These are phyloP conservation scores for Vaccinium vitisidaea DNA, from an alignment of 148 eudicot genomes.

Conservation along the genomic window DNA sequence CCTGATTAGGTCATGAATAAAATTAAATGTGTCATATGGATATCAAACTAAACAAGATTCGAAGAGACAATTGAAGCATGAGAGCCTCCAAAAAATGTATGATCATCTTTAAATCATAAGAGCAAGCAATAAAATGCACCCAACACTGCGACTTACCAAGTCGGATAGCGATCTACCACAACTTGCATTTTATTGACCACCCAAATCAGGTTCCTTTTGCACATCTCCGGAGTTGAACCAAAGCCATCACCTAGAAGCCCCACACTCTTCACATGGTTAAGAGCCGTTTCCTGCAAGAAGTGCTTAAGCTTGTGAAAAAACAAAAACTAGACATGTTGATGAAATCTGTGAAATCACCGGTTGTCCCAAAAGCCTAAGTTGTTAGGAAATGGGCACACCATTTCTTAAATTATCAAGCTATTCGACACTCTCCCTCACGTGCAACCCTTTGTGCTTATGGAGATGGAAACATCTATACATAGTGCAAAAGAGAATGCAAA, in stretches of 20 bases:
- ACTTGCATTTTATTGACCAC: slow-evolving; percentile 91
- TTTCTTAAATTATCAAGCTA: neutral
- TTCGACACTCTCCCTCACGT: neutral
- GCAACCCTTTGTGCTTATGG: neutral
- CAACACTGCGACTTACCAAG: slow-evolving; percentile 57
- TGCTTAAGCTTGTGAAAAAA: slow-evolving; percentile 11
- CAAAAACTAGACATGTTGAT: neutral
- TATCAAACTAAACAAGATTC: neutral
- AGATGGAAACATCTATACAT: neutral
- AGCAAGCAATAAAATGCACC: neutral
- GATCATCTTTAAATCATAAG: neutral
- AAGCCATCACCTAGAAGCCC: slow-evolving; percentile 89
- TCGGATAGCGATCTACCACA: slow-evolving; percentile 86
- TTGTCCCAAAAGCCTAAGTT: neutral
- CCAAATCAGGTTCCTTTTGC: slow-evolving; percentile 84
- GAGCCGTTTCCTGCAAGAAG: slow-evolving; percentile 80
- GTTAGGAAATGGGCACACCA: neutral
- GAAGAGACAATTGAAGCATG: neutral
- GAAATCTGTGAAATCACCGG: neutral
- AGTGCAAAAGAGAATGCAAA: neutral
- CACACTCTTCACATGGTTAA: slow-evolving; percentile 81
- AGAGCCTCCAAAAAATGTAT: neutral
- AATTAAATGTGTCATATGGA: neutral
- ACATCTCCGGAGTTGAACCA: slow-evolving; percentile 96
- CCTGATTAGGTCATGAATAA: neutral